These are phyloP conservation scores for Acer saccharum DNA, from an alignment of 345 rosid genomes.

Conservation along the genomic window DNA sequence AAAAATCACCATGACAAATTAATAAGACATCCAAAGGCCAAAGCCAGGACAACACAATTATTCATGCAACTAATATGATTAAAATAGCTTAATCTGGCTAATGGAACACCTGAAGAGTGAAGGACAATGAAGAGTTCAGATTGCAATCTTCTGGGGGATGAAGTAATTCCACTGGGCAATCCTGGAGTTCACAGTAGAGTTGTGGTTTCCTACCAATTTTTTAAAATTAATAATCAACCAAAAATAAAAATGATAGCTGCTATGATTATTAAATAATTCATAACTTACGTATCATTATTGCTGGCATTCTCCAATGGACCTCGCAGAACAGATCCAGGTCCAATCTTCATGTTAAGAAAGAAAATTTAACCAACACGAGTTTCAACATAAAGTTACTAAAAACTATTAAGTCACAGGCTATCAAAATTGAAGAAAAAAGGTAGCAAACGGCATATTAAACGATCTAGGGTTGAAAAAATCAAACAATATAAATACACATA, in stretches of 20 bases:
- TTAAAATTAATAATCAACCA: slow-evolving; percentile 18
- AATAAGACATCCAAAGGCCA: slow-evolving; percentile 21
- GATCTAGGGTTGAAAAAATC: neutral
- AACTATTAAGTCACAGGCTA: slow-evolving; percentile 10
- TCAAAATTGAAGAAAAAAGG: slow-evolving; percentile 5
- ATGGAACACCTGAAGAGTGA: slow-evolving; percentile 83
- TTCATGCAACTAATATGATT: slow-evolving; percentile 21
- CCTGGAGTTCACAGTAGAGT: slow-evolving; percentile 73
- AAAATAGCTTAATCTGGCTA: slow-evolving; percentile 30
- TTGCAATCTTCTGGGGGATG: slow-evolving; percentile 98
- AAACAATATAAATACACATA: neutral
- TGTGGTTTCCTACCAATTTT: slow-evolving; percentile 55
- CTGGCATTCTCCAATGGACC: slow-evolving; percentile 82
- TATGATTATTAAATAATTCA: neutral
- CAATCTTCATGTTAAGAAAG: slow-evolving; percentile 58
- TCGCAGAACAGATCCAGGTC: slow-evolving; percentile 71
- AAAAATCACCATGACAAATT: slow-evolving; percentile 19
- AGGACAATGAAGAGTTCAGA: slow-evolving; percentile 84
- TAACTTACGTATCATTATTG: slow-evolving; percentile 74
- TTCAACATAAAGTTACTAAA: neutral
- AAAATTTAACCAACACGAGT: slow-evolving; percentile 18
- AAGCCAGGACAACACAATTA: slow-evolving; percentile 7
- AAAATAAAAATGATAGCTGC: neutral
- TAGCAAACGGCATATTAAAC: neutral
- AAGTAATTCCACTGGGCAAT: slow-evolving; percentile 79